phyloP scores from a whole-genome alignment of 768 basidiomycete species.

The Hericium erinaceus region DNA sequence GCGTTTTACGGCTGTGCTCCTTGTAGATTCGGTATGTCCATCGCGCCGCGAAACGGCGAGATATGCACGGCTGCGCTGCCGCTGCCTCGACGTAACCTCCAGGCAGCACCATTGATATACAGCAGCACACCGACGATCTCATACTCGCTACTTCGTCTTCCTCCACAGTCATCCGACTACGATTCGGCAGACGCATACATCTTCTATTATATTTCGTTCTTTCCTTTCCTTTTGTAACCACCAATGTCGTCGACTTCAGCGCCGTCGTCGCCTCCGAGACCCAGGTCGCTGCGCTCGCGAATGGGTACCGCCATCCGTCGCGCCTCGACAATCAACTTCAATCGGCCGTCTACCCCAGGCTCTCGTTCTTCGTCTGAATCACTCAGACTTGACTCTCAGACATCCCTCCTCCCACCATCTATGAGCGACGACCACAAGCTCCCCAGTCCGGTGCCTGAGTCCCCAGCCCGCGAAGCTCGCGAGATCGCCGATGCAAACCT shows the following conservation, averaged over 20 bases:
- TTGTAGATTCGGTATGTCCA: background rate
- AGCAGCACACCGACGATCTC: conserved; percentile 1
- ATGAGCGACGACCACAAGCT: conserved; percentile 14
- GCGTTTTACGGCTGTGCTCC: background rate
- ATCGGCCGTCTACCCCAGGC: conserved; percentile 3
- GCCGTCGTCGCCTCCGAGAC: conserved; percentile 1
- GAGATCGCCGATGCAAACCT: conserved; percentile 19
- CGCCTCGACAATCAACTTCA: conserved; percentile 11
- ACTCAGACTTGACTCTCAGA: conserved; percentile 26
- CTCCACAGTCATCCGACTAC: background rate
- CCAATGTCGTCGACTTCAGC: background rate
- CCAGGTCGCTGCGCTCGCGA: conserved; percentile 10
- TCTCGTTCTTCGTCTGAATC: conserved; percentile 12
- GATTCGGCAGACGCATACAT: too few relatives aligned
- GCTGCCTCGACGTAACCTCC: conserved; percentile 10
- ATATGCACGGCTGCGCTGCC: conserved; percentile 8
- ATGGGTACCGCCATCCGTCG: conserved; percentile 12
- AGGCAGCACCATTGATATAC: conserved; percentile 12
- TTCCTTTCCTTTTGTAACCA: too few relatives aligned
- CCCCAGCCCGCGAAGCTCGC: conserved; percentile 50
- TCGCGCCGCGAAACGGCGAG: conserved; percentile 1
- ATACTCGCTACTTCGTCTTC: background rate
- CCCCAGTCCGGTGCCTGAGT: conserved; percentile 65
- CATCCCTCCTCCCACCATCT: conserved; percentile 19
- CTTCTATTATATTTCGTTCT: too few relatives aligned